Conservation (phyloP, 1,284 basidiomycete species). For the Leccinum brunneo-olivaceum region DNA sequence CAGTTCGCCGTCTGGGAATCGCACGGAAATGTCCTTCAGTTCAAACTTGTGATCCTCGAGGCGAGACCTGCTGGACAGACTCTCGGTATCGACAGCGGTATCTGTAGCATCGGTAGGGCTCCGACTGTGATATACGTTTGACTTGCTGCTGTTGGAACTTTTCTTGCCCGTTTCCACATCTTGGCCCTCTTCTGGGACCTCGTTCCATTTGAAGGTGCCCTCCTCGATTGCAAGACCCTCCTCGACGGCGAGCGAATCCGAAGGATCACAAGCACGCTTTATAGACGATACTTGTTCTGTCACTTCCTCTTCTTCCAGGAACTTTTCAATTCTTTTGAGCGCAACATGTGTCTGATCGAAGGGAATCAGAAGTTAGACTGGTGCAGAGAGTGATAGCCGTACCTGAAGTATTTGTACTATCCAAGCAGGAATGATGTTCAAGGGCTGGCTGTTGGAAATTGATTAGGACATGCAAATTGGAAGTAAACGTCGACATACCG, state of each 20-base stretch:
- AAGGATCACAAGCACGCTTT: constrained; percentile 33
- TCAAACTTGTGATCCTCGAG: constrained; percentile 43
- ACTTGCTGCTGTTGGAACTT: constrained; percentile 5
- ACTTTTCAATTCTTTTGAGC: constrained; percentile 74
- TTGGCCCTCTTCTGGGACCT: constrained; percentile 26
- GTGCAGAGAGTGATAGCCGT: not conserved
- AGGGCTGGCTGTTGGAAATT: constrained; percentile 40
- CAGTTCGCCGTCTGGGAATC: constrained; percentile 55
- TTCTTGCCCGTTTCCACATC: constrained; percentile 11
- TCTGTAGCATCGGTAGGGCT: constrained; percentile 9
- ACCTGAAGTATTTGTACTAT: constrained; percentile 40
- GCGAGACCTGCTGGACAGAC: constrained; percentile 12
- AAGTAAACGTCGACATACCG: constrained; percentile 31
- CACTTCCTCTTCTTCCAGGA: constrained; percentile 80
- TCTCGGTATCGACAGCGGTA: constrained; percentile 11
- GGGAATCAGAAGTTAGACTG: too few species aligned
- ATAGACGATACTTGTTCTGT: constrained; percentile 62
- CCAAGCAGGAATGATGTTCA: constrained; percentile 66
- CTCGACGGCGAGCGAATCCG: constrained; percentile 18
- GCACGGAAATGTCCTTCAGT: constrained; percentile 47
- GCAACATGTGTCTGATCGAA: constrained; percentile 58
- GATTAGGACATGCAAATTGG: not conserved
- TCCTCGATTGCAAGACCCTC: constrained; percentile 48
- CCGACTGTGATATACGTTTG: not conserved
- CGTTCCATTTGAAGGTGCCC: constrained; percentile 60